phyloP scores from a whole-genome alignment of 768 basidiomycete species.

The Pleurotus djamor region DNA sequence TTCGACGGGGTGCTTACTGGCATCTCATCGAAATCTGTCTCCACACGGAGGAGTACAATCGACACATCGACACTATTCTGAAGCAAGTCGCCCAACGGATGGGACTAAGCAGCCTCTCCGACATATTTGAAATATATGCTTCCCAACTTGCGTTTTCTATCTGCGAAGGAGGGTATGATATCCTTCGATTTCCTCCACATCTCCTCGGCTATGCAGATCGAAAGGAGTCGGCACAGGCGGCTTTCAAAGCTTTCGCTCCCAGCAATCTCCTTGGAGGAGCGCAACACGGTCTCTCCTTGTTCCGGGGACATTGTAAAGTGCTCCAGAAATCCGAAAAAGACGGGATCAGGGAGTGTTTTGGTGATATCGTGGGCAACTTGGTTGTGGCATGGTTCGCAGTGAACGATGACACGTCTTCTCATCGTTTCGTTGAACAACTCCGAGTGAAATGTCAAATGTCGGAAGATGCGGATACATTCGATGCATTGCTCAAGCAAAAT shows the following conservation, averaged over 20 bases:
- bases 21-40: constrained; percentile 76
- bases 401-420: constrained; percentile 15
- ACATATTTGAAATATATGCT: constrained; percentile 77
- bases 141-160: constrained; percentile 75
- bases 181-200: constrained; percentile 63
- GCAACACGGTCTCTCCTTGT: constrained; percentile 40
- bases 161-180: constrained; percentile 42
- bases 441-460: constrained; percentile 24
- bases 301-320: constrained; percentile 61
- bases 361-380: constrained; percentile 65
- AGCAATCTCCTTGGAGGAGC: constrained; percentile 52
- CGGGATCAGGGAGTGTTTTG: constrained; percentile 62
- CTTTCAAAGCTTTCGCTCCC: constrained; percentile 67
- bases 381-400: constrained; percentile 46
- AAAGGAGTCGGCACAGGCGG: constrained; percentile 62
- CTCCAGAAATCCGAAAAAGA: constrained; percentile 45
- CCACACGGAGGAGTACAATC: constrained; percentile 32
- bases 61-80: constrained; percentile 51
- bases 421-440: constrained; percentile 33
- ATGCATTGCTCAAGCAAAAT: constrained; percentile 33
- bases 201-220: constrained; percentile 76
- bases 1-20: constrained; percentile 84
- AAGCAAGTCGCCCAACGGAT: constrained; percentile 61
- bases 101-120: constrained; percentile 56
- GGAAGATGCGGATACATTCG: constrained; percentile 27